A percentile compares a stretch with the other conserved stretches of the same genome.
Conservation (phyloP, 805 yeast genomes). For the Candida ponderosae region DNA sequence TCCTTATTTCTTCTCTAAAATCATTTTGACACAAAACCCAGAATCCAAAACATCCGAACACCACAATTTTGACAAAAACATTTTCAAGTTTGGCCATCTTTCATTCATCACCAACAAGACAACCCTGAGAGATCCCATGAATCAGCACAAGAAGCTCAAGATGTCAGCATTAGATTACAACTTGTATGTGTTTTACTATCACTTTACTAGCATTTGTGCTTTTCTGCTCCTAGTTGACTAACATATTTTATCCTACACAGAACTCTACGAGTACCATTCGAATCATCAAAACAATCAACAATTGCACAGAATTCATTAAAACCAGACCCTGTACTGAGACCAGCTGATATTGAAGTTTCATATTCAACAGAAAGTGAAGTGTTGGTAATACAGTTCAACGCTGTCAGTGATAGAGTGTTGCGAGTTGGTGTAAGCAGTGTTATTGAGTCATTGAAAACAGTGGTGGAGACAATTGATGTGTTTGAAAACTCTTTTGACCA, state of each 20-base stretch:
- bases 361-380: conserved; percentile 28
- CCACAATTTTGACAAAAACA: conserved; percentile 16
- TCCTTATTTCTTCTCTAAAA: background rate
- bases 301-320: conserved; percentile 54
- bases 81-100: conserved; percentile 10
- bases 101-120: no score
- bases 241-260: no score
- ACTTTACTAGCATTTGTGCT: background rate
- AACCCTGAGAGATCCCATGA: no score
- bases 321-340: conserved; percentile 80
- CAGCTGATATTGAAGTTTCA: conserved; percentile 49
- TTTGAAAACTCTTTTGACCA: conserved; percentile 27
- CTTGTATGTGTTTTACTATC: background rate
- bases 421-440: conserved; percentile 81
- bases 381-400: conserved; percentile 44
- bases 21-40: no score
- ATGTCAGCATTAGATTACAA: background rate
- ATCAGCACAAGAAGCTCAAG: background rate
- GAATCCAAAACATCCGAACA: background rate
- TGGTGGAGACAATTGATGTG: conserved; percentile 74
- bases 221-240: no score
- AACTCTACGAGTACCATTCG: conserved; percentile 58
- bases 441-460: conserved; percentile 67
- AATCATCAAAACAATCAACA: conserved; percentile 44
- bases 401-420: conserved; percentile 64